Evolutionary conservation across 129 eudicot genomes (phyloP).

Genomic region (Daucus carota): DNA sequence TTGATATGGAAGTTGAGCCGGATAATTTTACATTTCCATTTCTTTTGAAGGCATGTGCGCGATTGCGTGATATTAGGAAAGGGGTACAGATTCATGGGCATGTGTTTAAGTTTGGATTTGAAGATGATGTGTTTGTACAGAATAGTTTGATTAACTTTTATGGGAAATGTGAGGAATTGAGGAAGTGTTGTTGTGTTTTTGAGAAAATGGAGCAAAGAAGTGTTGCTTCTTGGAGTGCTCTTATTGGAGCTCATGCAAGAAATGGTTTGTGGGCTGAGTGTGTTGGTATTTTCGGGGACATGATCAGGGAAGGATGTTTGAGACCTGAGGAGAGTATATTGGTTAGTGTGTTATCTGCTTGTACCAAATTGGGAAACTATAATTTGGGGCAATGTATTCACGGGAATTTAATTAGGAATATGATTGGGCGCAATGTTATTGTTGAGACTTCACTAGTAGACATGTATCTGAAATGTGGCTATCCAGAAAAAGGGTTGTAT

Average conservation of each 20-base stretch:
- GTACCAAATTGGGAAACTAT: conserved; percentile 35
- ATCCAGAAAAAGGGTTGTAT: conserved; percentile 24
- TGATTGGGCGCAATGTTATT: conserved; percentile 34
- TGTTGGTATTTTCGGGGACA: conserved; percentile 24
- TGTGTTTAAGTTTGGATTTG: conserved; percentile 28
- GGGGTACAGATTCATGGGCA: conserved; percentile 58
- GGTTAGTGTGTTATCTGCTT: conserved; percentile 38
- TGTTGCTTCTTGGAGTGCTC: conserved; percentile 49
- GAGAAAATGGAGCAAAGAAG: conserved; percentile 28
- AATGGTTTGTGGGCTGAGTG: conserved; percentile 43
- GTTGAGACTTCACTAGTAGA: conserved; percentile 38
- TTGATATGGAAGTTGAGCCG: conserved; percentile 29
- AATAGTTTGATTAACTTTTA: conserved; percentile 50
- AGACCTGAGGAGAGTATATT: conserved; percentile 46
- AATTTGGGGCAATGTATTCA: conserved; percentile 35
- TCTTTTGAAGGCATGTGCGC: conserved; percentile 41
- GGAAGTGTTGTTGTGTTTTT: conserved; percentile 31
- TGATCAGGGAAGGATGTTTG: conserved; percentile 29
- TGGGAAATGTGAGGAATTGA: conserved; percentile 37
- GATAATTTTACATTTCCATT: conserved; percentile 41
- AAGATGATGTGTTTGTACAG: conserved; percentile 38
- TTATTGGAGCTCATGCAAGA: conserved; percentile 39
- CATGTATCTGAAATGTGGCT: conserved; percentile 48
- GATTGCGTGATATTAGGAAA: conserved; percentile 12
- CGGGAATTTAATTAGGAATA: conserved; percentile 32